Evolutionary conservation across 2,329 filamentous ascomycete species (phyloP), one percentile per base, ranked within the genome.

Genomic region (Fusarium sp.): DNA sequence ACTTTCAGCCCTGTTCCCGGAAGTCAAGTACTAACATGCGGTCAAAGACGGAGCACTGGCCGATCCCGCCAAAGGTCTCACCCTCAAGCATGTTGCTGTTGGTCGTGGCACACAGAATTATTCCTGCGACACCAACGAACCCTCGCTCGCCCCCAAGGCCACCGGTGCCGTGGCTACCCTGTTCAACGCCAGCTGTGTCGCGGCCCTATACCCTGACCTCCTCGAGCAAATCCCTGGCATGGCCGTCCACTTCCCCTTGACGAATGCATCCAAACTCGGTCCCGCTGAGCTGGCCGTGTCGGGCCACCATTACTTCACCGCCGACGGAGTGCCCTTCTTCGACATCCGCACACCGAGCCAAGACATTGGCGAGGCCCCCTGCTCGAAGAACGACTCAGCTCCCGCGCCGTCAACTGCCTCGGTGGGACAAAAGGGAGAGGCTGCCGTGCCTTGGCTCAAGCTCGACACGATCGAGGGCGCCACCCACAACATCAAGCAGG

Each of bases 81-180:
- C 77, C 4, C 84, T 96, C 55, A 86, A 88, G 76, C 92, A 96
- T 80, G 91, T 97, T 59, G 92, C 91, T 76, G 84, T 97, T 67
- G 95, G 95, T 74, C 90, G 93, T 46, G 95, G 95, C 65, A 96
- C 92, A 7, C 90, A 97, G 82, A 97, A 97, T 85, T 98, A 97
- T 84, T 96, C 93, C 56, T 97, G 95, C 84, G 83, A 87, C 63
- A 81, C 85, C 58, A 80, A 80, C 67, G 86, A 91, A 72, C 77
- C 86, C 2, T 86, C 86, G 4, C 86, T 88, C 0, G 81, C 81
- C 0, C 94, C 95, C 13, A 83, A 83, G 9, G 84, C 89, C 16
- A 79, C 84, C 54, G 95, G 95, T 68, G 95, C 95, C 58, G 77
- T 93, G 0, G 95, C 95, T 59, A 90, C 88, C 1, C 91, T 98